A percentile compares a stretch with the other conserved stretches of the same genome.
Evolutionary conservation across 2,329 filamentous ascomycete species (phyloP).

Genomic region (Hyphodiscus sp.): DNA sequence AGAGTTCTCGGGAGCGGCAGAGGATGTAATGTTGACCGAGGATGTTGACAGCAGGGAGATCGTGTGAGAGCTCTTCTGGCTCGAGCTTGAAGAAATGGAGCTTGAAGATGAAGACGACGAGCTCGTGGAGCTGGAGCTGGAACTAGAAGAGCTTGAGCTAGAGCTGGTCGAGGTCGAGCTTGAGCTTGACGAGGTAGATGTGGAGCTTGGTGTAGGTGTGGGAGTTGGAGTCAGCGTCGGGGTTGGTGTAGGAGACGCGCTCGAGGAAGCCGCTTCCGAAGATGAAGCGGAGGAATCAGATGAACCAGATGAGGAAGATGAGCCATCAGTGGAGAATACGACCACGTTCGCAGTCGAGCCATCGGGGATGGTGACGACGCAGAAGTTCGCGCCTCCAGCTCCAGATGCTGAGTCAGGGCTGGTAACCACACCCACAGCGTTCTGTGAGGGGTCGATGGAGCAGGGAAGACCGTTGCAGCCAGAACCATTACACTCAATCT

Average conservation of each 20-base stretch:
- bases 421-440: slow-evolving; percentile 50
- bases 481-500: slow-evolving; percentile 60
- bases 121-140: background rate
- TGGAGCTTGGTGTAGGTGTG: slow-evolving; percentile 15
- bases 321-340: slow-evolving; percentile 41
- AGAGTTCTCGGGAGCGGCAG: slow-evolving; percentile 7
- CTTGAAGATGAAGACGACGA: background rate
- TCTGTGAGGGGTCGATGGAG: slow-evolving; percentile 55
- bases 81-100: slow-evolving; percentile 2
- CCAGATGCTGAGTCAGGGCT: slow-evolving; percentile 50
- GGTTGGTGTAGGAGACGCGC: slow-evolving; percentile 11
- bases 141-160: slow-evolving; percentile 3
- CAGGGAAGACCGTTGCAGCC: slow-evolving; percentile 71
- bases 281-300: slow-evolving; percentile 4
- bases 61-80: slow-evolving; percentile 1
- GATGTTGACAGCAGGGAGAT: slow-evolving; percentile 6
- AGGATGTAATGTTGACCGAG: slow-evolving; percentile 5
- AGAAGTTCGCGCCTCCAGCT: slow-evolving; percentile 64
- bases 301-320: slow-evolving; percentile 12
- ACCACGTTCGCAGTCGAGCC: slow-evolving; percentile 63
- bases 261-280: slow-evolving; percentile 4
- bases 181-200: slow-evolving; percentile 9
- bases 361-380: slow-evolving; percentile 67
- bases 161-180: background rate
- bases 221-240: slow-evolving; percentile 22